Percentiles rank a stretch among this genome's conserved stretches.
Evolutionary conservation across 805 yeast species (phyloP).

Genomic region (Candida khao-thaluensis): DNA sequence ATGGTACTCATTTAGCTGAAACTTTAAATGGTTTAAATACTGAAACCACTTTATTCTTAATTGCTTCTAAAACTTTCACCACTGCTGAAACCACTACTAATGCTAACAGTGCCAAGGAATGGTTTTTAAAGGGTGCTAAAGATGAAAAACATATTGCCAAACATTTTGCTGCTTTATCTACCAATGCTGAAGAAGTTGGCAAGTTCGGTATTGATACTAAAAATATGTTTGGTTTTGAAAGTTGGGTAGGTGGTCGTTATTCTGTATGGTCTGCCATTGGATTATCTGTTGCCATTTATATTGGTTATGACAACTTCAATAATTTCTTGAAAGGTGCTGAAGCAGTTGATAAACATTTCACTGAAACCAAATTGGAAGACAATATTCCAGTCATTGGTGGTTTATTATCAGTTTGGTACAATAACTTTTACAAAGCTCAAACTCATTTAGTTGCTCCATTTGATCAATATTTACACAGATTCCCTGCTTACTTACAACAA

Average conservation of each 20-base stretch:
- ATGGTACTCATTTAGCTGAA: constrained; percentile 97
- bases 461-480: constrained; percentile 97
- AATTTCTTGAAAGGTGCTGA: constrained; percentile 95
- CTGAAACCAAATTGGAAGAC: constrained; percentile 76
- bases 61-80: constrained; percentile 98
- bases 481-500: constrained; percentile 99
- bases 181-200: constrained; percentile 86
- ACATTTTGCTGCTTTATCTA: constrained; percentile 96
- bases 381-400: constrained; percentile 96
- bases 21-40: constrained; percentile 73
- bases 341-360: constrained; percentile 92
- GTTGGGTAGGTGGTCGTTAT: constrained; percentile 99
- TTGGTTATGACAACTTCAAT: constrained; percentile 93
- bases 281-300: constrained; percentile 87
- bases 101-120: constrained; percentile 90
- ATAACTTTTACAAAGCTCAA: constrained; percentile 97
- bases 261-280: constrained; percentile 99
- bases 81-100: constrained; percentile 98
- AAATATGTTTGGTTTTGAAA: constrained; percentile 98
- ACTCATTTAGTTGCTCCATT: constrained; percentile 98
- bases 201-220: constrained; percentile 96
- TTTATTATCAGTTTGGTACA: constrained; percentile 94
- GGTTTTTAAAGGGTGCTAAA: constrained; percentile 81
- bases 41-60: constrained; percentile 88
- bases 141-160: constrained; percentile 79